Conservation (phyloP, 2,329 filamentous ascomycete species). For the Monilinia polystroma region DNA sequence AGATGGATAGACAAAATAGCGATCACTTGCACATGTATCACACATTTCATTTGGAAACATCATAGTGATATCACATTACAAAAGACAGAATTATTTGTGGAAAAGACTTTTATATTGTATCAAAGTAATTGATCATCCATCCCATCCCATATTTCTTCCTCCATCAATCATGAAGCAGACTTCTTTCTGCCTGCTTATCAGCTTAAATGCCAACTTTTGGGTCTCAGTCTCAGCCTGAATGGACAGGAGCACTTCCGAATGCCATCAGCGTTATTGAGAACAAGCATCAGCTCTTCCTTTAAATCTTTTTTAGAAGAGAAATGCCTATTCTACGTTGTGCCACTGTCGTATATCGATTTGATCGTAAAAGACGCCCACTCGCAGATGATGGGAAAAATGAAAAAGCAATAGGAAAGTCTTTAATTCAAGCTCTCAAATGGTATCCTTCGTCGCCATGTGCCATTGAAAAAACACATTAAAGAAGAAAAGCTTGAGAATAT, state of each 20-base stretch:
- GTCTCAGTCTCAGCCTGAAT: conserved; percentile 35
- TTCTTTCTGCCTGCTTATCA: conserved; percentile 16
- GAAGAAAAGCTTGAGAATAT: conserved; percentile 31
- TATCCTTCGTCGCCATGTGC: conserved; percentile 26
- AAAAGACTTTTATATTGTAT: conserved; percentile 21
- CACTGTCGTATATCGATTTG: conserved; percentile 22
- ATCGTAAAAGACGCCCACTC: conserved; percentile 32
- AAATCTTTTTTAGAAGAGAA: conserved; percentile 26
- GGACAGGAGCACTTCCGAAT: conserved; percentile 43
- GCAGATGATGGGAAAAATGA: conserved; percentile 35
- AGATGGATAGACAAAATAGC: background rate
- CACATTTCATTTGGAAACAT: background rate
- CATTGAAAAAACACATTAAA: conserved; percentile 18
- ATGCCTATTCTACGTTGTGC: conserved; percentile 28
- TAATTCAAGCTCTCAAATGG: conserved; percentile 25
- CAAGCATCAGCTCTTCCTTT: conserved; percentile 30
- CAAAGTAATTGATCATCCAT: conserved; percentile 14
- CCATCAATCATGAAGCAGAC: conserved; percentile 23
- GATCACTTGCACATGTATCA: background rate
- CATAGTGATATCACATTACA: background rate
- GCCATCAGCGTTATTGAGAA: conserved; percentile 39
- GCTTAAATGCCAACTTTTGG: conserved; percentile 20
- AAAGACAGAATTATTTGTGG: conserved; percentile 8
- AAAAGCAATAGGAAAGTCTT: conserved; percentile 26
- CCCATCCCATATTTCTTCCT: conserved; percentile 17